Base-by-base conservation (phyloP, 2,329 filamentous ascomycete genomes). In the Phaeoacremonium minimum region DNA sequence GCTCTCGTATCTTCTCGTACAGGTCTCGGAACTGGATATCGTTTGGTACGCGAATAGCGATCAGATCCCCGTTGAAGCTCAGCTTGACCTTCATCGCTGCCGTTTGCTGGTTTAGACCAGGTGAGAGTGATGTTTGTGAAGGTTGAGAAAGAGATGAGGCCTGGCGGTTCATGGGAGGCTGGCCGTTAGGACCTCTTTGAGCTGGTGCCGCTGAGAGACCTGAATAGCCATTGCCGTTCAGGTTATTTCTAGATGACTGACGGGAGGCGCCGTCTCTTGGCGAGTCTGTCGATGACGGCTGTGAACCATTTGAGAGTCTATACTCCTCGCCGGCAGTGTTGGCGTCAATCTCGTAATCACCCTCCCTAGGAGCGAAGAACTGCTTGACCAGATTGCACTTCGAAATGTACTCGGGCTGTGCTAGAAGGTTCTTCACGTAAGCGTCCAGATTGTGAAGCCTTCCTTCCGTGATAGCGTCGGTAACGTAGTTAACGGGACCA, bases 401-500 rank as follows among this genome's bases (percentile, higher is more conserved):
- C 2, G 87, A 80, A 45, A 98, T 96, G 56, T 96, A 88, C 1
- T 77, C 67, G 4, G 88, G 87, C 60, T 97, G 84, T 22, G 77
- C 75, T 7, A 98, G 69, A 15, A 98, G 72, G 51, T 93, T 91
- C 64, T 94, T 94, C 49, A 98, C 88, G 53, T 98, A 98, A 35
- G 91, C 87, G 53, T 98, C 90, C 28, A 98, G 69, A 56, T 95
- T 96, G 57, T 93, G 87, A 41, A 93, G 80, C 47, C 93, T 81
- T 18, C 89, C 90, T 55, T 96, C 90, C 14, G 90, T 95, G 51
- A 98, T 96, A 22, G 87, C 87, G 56, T 97, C 91, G n/a, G 91
- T 98, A 38, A 97, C 91, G 61, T 95, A 95, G 46, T 90, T 95
- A 43, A 98, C 91, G 4, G 93, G 93, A 6, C 93, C 93, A 8